A percentile compares a stretch with the other conserved stretches of the same genome.
Conservation (phyloP, 176 grass and related monocot genomes). For the Bromus sterilis region DNA sequence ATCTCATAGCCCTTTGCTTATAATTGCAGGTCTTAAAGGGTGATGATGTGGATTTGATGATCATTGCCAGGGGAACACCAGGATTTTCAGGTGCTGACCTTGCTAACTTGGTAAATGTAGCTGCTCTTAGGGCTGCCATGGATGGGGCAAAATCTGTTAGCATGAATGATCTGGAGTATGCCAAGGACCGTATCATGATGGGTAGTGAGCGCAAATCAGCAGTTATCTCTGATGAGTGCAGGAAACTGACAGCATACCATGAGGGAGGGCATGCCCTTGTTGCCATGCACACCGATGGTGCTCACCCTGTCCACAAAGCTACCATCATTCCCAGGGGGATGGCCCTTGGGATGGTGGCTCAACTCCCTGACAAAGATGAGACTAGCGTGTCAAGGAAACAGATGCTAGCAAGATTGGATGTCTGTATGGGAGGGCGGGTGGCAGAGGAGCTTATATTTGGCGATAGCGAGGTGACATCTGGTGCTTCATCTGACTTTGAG, state of each 20-base stretch:
- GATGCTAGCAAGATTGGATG: conserved; percentile 79
- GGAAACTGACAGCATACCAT: conserved; percentile 84
- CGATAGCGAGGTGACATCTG: conserved; percentile 85
- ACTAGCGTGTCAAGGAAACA: conserved; percentile 85
- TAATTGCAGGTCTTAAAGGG: conserved; percentile 63
- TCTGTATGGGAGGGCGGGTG: conserved; percentile 87
- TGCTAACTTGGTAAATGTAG: conserved; percentile 92
- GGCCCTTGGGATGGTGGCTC: conserved; percentile 80
- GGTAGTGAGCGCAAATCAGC: conserved; percentile 92
- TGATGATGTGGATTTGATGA: conserved; percentile 92
- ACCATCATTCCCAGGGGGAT: conserved; percentile 92
- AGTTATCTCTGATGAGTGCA: conserved; percentile 74
- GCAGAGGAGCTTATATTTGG: conserved; percentile 98
- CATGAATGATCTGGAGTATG: conserved; percentile 83
- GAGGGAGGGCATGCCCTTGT: conserved; percentile 97
- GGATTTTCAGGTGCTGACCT: conserved; percentile 97
- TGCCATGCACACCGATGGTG: conserved; percentile 82
- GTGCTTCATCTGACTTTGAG: conserved; percentile 77
- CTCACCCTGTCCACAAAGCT: conserved; percentile 83
- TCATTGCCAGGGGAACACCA: conserved; percentile 89
- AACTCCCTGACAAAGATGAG: conserved; percentile 95
- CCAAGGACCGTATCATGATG: conserved; percentile 96
- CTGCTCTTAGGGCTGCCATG: conserved; percentile 92
- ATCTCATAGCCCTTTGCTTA: conserved; percentile 9
- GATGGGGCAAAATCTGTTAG: conserved; percentile 82